Evolutionary conservation across 768 basidiomycete genomes (phyloP).

Genomic region (Amanita phalloides): DNA sequence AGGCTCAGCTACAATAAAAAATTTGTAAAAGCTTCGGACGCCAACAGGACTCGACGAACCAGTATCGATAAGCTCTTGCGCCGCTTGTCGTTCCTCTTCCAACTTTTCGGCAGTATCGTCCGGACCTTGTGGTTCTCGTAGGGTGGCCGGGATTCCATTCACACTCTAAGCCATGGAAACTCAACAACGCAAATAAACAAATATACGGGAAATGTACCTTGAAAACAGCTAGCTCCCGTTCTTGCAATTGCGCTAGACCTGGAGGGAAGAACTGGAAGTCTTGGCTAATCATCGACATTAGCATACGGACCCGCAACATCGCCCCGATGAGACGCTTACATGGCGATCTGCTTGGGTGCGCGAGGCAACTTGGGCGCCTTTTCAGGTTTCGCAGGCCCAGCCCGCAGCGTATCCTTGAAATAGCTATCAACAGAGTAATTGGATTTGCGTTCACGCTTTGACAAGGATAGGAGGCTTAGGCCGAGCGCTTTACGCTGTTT

Average conservation of each 20-base stretch:
- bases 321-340: conserved; percentile 37
- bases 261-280: conserved; percentile 97
- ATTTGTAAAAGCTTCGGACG: background rate
- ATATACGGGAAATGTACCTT: conserved; percentile 34
- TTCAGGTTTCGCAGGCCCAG: conserved; percentile 65
- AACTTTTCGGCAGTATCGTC: conserved; percentile 78
- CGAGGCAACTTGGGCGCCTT: conserved; percentile 78
- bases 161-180: conserved; percentile 29
- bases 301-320: conserved; percentile 2
- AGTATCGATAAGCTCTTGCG: conserved; percentile 82
- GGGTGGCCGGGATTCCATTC: conserved; percentile 55
- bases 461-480: conserved; percentile 74
- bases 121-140: conserved; percentile 54
- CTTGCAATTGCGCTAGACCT: conserved; percentile 70
- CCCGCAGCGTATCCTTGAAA: conserved; percentile 85
- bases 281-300: conserved; percentile 37
- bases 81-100: conserved; percentile 67
- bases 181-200: background rate
- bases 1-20: conserved; percentile 54
- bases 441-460: conserved; percentile 87
- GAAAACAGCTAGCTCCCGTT: conserved; percentile 74
- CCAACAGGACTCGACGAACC: conserved; percentile 29
- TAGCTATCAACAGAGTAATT: conserved; percentile 95
- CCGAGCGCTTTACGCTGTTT: conserved; percentile 55
- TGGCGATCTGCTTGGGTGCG: conserved; percentile 78